These are phyloP conservation scores for Ramalina intermedia DNA, from an alignment of 495 filamentous ascomycete genomes.

Conservation along the genomic window DNA sequence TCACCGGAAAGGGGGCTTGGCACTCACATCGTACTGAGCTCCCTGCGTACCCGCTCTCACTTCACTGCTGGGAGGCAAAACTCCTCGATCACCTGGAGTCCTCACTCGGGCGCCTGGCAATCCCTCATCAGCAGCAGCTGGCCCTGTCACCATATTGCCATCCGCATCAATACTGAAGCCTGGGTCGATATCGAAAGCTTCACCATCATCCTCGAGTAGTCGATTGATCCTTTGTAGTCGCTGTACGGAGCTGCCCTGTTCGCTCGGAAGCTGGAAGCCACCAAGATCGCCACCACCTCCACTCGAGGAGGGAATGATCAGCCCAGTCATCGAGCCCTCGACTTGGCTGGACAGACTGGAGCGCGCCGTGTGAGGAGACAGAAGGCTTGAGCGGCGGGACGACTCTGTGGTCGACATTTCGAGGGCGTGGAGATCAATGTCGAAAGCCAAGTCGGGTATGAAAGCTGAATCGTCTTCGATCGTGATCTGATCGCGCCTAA, in stretches of 20 bases:
- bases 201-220: constrained; percentile 28
- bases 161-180: constrained; percentile 53
- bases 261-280: constrained; percentile 22
- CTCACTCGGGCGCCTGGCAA: constrained; percentile 7
- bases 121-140: constrained; percentile 1
- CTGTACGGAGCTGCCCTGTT: constrained; percentile 20
- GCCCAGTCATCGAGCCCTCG: constrained; percentile 10
- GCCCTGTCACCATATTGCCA: constrained; percentile 38
- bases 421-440: constrained; percentile 36
- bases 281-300: constrained; percentile 19
- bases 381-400: constrained; percentile 21
- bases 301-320: constrained; percentile 18
- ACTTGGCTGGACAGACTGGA: constrained; percentile 21
- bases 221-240: constrained; percentile 13
- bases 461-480: constrained; percentile 81
- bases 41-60: neutral
- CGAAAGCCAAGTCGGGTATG: constrained; percentile 48
- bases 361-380: constrained; percentile 21
- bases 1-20: neutral
- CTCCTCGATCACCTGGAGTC: constrained; percentile 24
- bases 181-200: constrained; percentile 40
- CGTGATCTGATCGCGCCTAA: constrained; percentile 64
- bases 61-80: neutral
- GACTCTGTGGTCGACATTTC: constrained; percentile 18
- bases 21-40: neutral